Base-by-base conservation (phyloP, 805 yeast genomes). In the Metschnikowia sp. region DNA sequence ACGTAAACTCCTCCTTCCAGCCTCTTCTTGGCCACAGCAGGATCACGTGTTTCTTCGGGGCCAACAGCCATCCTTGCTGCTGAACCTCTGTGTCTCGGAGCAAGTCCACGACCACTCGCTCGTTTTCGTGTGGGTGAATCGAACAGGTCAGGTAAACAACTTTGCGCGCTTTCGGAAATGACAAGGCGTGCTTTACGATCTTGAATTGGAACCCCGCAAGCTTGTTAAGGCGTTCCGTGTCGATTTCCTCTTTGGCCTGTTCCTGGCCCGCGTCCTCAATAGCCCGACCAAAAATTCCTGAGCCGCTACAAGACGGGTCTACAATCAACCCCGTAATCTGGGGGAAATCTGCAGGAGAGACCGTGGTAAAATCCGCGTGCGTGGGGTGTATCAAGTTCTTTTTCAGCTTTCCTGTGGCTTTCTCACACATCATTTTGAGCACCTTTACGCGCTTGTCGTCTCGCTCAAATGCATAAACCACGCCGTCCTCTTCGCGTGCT, bases 271-370 rank as follows among this genome's bases (percentile, higher is more conserved):
- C 60, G 50, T 77, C 88, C 40, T 83, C 84, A 48, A 77, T 69
- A 2, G 84, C 87, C 33, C 96, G 72, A n/a, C 97, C 97, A 70
- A 92, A 92, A 36, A 94, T 94, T 3, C 99, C 99, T 40, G 96
- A 86, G 0, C 99, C 99, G 22, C 97, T 89, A 65, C 99, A 94
- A 3, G 97, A 88, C 0, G 99, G 99, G 65, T 94, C 99, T 3
- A 94, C 95, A 2, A 94, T 74, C 36, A 94, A 69, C 0, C 96
- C 96, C 0, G 88, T 83, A 4, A 89, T 86, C 13, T 79, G 76
- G 1, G 76, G 70, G 51, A 74, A 87, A 39, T 84, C 85, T 1
- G 57, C 56, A 0, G 94, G 87, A 22, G 76, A 70, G 2, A 79
- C 68, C 3, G 73, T 60, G 9, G 90, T 84, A 61, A 87, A 87